These are phyloP conservation scores for Gossypium lobatum DNA, from an alignment of 441 rosid species.

Conservation along the genomic window DNA sequence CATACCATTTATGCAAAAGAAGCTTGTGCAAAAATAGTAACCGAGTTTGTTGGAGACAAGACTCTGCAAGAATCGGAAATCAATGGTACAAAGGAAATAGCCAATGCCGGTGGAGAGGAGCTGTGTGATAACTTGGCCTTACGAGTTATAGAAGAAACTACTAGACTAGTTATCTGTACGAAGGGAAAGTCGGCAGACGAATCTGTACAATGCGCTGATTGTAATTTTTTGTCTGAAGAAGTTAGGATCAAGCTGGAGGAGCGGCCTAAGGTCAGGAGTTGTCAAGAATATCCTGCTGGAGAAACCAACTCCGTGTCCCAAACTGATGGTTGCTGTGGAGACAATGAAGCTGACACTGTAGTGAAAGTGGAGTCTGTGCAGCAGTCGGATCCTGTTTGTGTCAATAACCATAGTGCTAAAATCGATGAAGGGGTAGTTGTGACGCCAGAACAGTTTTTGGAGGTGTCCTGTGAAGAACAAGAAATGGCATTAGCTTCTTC, in stretches of 20 bases:
- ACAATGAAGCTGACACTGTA: constrained; percentile 7
- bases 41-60: constrained; percentile 3
- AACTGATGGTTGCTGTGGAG: not conserved
- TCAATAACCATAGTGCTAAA: constrained; percentile 2
- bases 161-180: not conserved
- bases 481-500: constrained; percentile 13
- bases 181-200: not conserved
- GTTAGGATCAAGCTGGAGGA: not conserved
- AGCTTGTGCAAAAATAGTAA: not conserved
- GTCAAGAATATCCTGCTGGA: not conserved
- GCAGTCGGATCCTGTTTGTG: constrained; percentile 4
- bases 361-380: constrained; percentile 4
- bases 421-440: not conserved
- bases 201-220: not conserved
- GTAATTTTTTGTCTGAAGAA: not conserved
- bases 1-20: constrained; percentile 12
- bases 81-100: constrained; percentile 13
- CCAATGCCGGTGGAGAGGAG: constrained; percentile 10
- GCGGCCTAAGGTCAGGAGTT: not conserved
- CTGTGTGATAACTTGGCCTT: constrained; percentile 12
- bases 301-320: not conserved
- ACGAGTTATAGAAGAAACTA: constrained; percentile 12
- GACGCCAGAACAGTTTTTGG: constrained; percentile 39
- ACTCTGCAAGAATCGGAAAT: constrained; percentile 8
- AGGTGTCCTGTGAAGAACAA: constrained; percentile 29